Base-by-base conservation (phyloP, 2,329 filamentous ascomycete genomes). In the Nemania bipapillata region DNA sequence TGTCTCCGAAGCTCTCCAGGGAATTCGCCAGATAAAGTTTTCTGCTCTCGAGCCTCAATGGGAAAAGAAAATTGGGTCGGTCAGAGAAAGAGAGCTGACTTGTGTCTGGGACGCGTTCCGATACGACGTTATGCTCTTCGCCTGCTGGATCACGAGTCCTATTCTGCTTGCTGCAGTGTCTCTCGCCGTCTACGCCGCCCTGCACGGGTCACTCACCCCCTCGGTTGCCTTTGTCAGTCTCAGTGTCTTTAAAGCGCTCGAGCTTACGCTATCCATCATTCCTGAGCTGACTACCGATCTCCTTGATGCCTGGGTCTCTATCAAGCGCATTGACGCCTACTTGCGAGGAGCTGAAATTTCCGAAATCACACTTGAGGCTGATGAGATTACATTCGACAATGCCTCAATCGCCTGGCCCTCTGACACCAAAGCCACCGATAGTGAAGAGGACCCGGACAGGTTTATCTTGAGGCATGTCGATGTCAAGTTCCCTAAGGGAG, bases 11-110 rank as follows among this genome's bases (percentile, higher is more conserved):
- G 91, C 90, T 0, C 81, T 96, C 1, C 87, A 92, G 73, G 92
- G 92, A 7, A 94, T 95, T 71, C 87, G 92, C 1, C 92, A 96
- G 78, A 93, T 96, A 81, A 96, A 96, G 75, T 94, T 95, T 73
- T 91, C 91, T 0, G 92, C 92, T 0, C 80, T 93, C 1, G 92
- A 95, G 78, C 81, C 83, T 22, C 88, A 92, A 73, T 95, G 92
- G 92, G 88, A 93, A 77, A 83, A 85, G 17, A 91, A 90, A 69
- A 92, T 96, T 76, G 79, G 85, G 69, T 79, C 85, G 69, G 87
- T 90, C 7, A 85, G 92, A 74, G 86, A 89, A 50, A 86, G 85
- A 54, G 92, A 95, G 77, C 84, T 95, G 9, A 79, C 80, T 4
- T 87, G 87, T 24, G 85, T 92, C 40, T 92, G 91, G 88, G 84